phyloP scores from a whole-genome alignment of 257 asterid species.

The Agastache rugosa region DNA sequence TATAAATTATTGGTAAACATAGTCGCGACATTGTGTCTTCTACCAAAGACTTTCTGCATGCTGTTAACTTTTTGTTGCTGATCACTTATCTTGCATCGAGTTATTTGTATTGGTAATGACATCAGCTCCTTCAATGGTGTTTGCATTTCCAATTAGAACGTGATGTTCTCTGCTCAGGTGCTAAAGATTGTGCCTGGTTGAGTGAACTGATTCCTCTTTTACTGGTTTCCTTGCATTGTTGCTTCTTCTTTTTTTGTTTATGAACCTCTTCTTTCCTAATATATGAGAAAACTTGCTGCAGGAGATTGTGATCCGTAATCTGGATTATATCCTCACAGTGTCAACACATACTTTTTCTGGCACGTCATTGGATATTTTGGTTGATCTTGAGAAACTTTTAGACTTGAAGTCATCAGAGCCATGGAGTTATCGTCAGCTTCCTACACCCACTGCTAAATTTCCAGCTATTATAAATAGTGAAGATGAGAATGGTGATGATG shows the following conservation, averaged over 20 bases:
- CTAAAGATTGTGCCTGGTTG: slow-evolving; percentile 7
- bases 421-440: slow-evolving; percentile 87
- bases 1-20: background rate
- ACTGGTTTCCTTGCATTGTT: background rate
- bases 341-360: slow-evolving; percentile 63
- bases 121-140: background rate
- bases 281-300: slow-evolving; percentile 52
- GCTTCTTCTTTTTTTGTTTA: slow-evolving; percentile 1
- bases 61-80: background rate
- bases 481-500: slow-evolving; percentile 72
- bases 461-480: slow-evolving; percentile 86
- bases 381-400: slow-evolving; percentile 72
- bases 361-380: slow-evolving; percentile 75
- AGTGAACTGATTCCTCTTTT: background rate
- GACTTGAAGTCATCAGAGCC: slow-evolving; percentile 83
- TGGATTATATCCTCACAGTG: slow-evolving; percentile 84
- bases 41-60: background rate
- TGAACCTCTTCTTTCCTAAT: slow-evolving; percentile 19
- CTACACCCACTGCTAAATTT: slow-evolving; percentile 90
- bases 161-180: slow-evolving; percentile 6
- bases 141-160: background rate
- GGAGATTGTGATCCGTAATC: slow-evolving; percentile 91
- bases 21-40: background rate
- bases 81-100: background rate
- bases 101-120: background rate